These are phyloP conservation scores for Epichloe festucae DNA, from an alignment of 2,329 filamentous ascomycete genomes.

Conservation along the genomic window DNA sequence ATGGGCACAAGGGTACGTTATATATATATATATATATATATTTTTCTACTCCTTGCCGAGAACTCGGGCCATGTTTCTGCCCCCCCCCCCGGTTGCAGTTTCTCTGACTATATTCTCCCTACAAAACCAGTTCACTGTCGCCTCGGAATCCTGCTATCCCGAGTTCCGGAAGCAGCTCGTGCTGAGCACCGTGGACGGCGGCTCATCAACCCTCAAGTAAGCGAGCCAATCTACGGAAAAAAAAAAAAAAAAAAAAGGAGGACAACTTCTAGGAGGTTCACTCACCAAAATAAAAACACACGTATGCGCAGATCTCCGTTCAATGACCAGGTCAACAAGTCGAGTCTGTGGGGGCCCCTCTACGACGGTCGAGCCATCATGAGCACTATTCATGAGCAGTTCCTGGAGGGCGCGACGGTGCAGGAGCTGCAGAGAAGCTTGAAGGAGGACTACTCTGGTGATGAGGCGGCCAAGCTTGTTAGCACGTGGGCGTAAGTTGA, in stretches of 20 bases:
- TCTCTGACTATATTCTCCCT: neutral
- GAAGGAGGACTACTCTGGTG: slow-evolving; percentile 22
- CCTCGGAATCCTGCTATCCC: slow-evolving; percentile 29
- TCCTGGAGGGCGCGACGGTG: slow-evolving; percentile 24
- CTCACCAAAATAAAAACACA: too few species aligned
- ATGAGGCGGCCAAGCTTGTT: slow-evolving; percentile 19
- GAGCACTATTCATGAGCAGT: slow-evolving; percentile 26
- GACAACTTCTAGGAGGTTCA: neutral
- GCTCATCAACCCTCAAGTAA: slow-evolving; percentile 31
- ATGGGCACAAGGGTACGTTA: slow-evolving; percentile 29
- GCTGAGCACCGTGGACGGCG: slow-evolving; percentile 30
- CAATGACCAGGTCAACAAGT: slow-evolving; percentile 28
- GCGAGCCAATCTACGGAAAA: neutral
- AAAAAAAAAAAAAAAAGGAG: too few species aligned
- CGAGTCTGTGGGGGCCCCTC: slow-evolving; percentile 25
- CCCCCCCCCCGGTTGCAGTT: neutral
- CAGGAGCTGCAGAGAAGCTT: slow-evolving; percentile 29
- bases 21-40: too few species aligned
- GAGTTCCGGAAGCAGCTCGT: slow-evolving; percentile 27
- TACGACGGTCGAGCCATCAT: slow-evolving; percentile 33
- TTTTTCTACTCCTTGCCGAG: neutral
- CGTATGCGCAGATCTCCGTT: slow-evolving; percentile 21
- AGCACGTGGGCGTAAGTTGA: slow-evolving; percentile 26
- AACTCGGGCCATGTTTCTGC: neutral
- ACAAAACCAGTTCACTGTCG: slow-evolving; percentile 26